These are phyloP conservation scores for Sorghum bicolor DNA, from an alignment of 176 grass and related monocot genomes.

Conservation along the genomic window Sorghum_bicolor_NCBIv3 NC_012873.2:9764501-9765000, in stretches of 20 bases:
- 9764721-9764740: slow-evolving; percentile 20
- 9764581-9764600: not conserved
- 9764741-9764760: not conserved
- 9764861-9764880: not conserved
- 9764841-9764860: not conserved
- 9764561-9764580: slow-evolving; percentile 28
- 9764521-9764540: slow-evolving; percentile 37
- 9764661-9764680: slow-evolving; percentile 14
- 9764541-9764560: slow-evolving; percentile 59
- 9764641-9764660: not conserved
- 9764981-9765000: slow-evolving; percentile 16
- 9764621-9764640: not conserved
- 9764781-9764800: not conserved
- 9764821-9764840: not conserved
- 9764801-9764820: not conserved
- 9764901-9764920: not conserved
- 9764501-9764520: not conserved
- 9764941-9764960: slow-evolving; percentile 34
- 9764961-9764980: slow-evolving; percentile 33
- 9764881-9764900: not conserved
- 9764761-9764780: slow-evolving; percentile 9
- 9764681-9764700: not conserved
- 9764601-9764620: not conserved
- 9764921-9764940: not conserved
- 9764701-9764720: slow-evolving; percentile 33